phyloP scores from a whole-genome alignment of 257 asterid species.

The Solanum habrochaites region DNA sequence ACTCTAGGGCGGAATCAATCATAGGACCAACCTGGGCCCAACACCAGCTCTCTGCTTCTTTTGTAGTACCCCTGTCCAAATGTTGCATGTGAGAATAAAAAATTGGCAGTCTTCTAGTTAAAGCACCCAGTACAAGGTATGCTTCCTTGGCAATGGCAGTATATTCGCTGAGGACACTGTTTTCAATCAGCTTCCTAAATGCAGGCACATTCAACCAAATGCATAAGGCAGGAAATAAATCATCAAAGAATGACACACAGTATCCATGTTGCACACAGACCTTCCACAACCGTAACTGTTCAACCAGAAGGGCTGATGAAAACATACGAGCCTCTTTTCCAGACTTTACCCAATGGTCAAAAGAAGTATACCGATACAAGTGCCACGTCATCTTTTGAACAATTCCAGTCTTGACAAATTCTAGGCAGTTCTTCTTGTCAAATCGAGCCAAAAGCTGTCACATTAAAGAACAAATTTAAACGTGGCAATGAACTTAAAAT shows the following conservation, averaged over 20 bases:
- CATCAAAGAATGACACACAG: constrained; percentile 51
- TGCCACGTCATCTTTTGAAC: constrained; percentile 77
- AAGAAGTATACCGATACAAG: constrained; percentile 50
- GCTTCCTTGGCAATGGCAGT: constrained; percentile 64
- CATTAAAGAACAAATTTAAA: not conserved
- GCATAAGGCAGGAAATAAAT: constrained; percentile 55
- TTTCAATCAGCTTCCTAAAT: constrained; percentile 38
- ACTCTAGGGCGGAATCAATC: constrained; percentile 63
- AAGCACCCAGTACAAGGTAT: constrained; percentile 58
- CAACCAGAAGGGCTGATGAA: constrained; percentile 69
- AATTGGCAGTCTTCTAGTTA: constrained; percentile 66
- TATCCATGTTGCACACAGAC: constrained; percentile 60
- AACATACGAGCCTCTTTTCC: constrained; percentile 65
- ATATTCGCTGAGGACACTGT: constrained; percentile 49
- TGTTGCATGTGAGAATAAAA: constrained; percentile 34
- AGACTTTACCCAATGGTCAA: constrained; percentile 60
- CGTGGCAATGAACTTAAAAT: not conserved
- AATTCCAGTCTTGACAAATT: constrained; percentile 46
- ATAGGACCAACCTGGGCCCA: constrained; percentile 65
- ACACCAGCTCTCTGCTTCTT: constrained; percentile 45
- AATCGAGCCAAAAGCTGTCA: constrained; percentile 66
- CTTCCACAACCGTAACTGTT: constrained; percentile 80
- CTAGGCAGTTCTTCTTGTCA: constrained; percentile 49
- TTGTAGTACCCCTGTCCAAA: constrained; percentile 8
- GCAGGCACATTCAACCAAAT: constrained; percentile 68